Conservation (phyloP, 75 land plant species). For the Cunninghamia lanceolata region DNA sequence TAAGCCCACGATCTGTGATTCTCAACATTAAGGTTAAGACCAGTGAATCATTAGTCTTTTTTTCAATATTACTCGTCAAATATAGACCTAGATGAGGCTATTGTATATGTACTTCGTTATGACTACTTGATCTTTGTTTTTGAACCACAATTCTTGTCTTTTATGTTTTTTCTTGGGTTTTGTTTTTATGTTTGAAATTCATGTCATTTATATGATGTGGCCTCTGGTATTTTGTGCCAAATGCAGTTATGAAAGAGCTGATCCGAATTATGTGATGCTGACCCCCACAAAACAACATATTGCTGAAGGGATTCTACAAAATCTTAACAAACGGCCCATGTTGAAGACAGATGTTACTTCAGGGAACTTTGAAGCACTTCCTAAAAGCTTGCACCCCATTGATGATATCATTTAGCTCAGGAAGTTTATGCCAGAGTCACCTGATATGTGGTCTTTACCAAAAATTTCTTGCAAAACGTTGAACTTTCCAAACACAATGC, state of each 20-base stretch:
- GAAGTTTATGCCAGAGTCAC: background rate
- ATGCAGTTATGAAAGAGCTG: slow-evolving; percentile 85
- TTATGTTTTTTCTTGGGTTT: background rate
- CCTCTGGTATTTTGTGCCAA: background rate
- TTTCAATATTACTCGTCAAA: background rate
- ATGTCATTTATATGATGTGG: background rate
- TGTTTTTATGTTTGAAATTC: background rate
- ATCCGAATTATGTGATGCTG: slow-evolving; percentile 91
- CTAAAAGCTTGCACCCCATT: slow-evolving; percentile 67
- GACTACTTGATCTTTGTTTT: background rate
- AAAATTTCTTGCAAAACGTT: background rate
- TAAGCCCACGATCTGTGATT: too few relatives aligned
- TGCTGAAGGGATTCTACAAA: slow-evolving; percentile 56
- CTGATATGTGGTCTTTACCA: too few relatives aligned
- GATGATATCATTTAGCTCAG: slow-evolving; percentile 40
- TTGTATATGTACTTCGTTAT: background rate
- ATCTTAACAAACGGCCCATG: slow-evolving; percentile 63
- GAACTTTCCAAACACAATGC: background rate
- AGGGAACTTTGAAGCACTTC: slow-evolving; percentile 55
- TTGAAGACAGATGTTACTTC: slow-evolving; percentile 54
- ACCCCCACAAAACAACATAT: slow-evolving; percentile 85
- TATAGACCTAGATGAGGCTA: background rate
- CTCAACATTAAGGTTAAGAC: too few relatives aligned
- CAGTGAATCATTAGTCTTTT: background rate
- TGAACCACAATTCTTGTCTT: background rate